phyloP scores from a whole-genome alignment of 352 stramenopile species.

The Phytophthora capsici region DNA sequence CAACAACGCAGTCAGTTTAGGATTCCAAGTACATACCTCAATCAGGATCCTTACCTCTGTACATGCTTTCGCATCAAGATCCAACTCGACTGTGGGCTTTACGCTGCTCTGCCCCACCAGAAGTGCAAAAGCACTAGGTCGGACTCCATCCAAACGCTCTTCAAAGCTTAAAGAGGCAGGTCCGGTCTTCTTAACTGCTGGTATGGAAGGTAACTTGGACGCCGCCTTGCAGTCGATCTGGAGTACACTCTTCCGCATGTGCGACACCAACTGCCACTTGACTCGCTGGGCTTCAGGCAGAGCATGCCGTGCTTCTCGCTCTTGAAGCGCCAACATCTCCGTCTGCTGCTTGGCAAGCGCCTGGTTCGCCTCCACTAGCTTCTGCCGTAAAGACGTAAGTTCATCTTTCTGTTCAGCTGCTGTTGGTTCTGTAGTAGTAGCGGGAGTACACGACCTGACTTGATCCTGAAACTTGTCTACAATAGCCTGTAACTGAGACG shows the following conservation, averaged over 20 bases:
- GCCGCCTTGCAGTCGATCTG: conserved; percentile 62
- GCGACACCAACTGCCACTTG: conserved; percentile 64
- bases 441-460: conserved; percentile 37
- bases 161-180: conserved; percentile 44
- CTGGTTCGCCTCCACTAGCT: conserved; percentile 74
- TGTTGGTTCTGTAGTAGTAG: conserved; percentile 9
- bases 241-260: conserved; percentile 71
- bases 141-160: conserved; percentile 69
- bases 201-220: conserved; percentile 9
- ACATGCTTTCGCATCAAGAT: conserved; percentile 54
- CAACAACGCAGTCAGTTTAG: conserved; percentile 13
- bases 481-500: conserved; percentile 57
- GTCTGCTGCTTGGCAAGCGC: conserved; percentile 65
- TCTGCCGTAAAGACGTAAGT: conserved; percentile 59
- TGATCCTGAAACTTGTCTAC: conserved; percentile 68
- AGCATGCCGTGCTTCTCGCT: conserved; percentile 67
- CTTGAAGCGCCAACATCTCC: conserved; percentile 69
- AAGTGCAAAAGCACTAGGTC: conserved; percentile 63
- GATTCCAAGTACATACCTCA: background rate
- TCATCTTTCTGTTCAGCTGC: conserved; percentile 44
- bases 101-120: conserved; percentile 57
- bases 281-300: conserved; percentile 68
- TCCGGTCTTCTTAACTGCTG: conserved; percentile 24
- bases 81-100: conserved; percentile 42
- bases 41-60: conserved; percentile 48